phyloP scores from a whole-genome alignment of 2,329 filamentous ascomycete genomes.

The Elsinoe necatrix region DNA sequence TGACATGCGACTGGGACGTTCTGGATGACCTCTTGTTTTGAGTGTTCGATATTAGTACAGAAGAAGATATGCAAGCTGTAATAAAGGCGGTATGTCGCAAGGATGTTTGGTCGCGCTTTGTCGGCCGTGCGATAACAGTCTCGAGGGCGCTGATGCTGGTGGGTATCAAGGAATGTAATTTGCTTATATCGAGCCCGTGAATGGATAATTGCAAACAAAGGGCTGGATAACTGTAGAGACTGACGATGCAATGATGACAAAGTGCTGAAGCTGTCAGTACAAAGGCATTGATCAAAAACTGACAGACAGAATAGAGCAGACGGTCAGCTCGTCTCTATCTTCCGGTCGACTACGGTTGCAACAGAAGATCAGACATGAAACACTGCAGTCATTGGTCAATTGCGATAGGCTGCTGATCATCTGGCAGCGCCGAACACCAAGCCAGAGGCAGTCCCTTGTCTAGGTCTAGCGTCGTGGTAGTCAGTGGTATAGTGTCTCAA shows the following conservation, averaged over 20 bases:
- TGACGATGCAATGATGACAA: background rate
- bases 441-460: background rate
- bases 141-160: background rate
- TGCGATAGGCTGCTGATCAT: slow-evolving; percentile 14
- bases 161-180: slow-evolving; percentile 4
- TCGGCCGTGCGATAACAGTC: background rate
- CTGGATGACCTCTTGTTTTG: background rate
- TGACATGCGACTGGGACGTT: slow-evolving; percentile 6
- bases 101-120: background rate
- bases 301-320: background rate
- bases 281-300: background rate
- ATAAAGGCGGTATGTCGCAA: slow-evolving; percentile 9
- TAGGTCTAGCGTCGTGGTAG: slow-evolving; percentile 1
- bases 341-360: slow-evolving; percentile 1
- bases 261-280: background rate
- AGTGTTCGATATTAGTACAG: background rate
- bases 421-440: slow-evolving; percentile 9
- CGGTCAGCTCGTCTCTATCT: background rate
- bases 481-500: slow-evolving; percentile 11
- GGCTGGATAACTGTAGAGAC: slow-evolving; percentile 2
- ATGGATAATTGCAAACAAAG: background rate
- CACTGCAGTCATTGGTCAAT: background rate
- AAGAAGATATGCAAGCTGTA: slow-evolving; percentile 5
- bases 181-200: background rate
- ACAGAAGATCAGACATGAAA: slow-evolving; percentile 10